Evolutionary conservation across 2,329 filamentous ascomycete species (phyloP), one percentile per base, ranked within the genome.

Genomic region (Madurella fahalii): DNA sequence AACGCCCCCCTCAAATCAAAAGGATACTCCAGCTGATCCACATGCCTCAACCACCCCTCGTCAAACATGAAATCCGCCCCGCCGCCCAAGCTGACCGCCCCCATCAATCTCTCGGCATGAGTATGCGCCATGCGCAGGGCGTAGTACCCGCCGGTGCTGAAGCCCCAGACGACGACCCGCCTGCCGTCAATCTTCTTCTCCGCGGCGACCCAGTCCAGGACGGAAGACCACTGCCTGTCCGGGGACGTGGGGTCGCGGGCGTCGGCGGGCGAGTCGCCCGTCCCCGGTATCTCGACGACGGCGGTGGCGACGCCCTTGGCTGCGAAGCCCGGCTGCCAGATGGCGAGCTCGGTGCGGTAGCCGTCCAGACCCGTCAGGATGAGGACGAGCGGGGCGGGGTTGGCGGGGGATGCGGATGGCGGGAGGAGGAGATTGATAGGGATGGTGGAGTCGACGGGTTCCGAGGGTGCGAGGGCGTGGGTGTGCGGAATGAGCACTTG

Each of bases 61-160:
- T 77, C 72, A 58, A 84, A 84, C 80, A 83, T 83, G 60, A 79
- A 72, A 60, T 84, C 80, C 51, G 72, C 77, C 0, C 81, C 81
- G 2, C 81, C 81, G 0, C 81, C 81, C 16, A 77, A 71, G 4
- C 78, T 75, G 0, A 82, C 77, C 0, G 77, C 73, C 5, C 77
- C 81, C 2, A 74, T 71, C 9, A 84, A 63, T 40, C 73, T 66
- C n/a, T 76, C 68, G 0, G 74, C 68, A 58, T 84, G 81, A 7
- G 81, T 84, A 61, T 84, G 79, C 25, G 81, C 81, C 2, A 80
- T 63, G 15, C 81, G 71, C 9, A 83, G 78, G 1, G 78, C 74
- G 62, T 84, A 83, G 66, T 79, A 83, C 0, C 81, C 81, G 15
- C 81, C 81, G 0, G 81, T 84, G 52, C 73, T 77, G 63, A 82